phyloP scores from a whole-genome alignment of 176 grass and related monocot species.

The Lolium multiflorum region DNA sequence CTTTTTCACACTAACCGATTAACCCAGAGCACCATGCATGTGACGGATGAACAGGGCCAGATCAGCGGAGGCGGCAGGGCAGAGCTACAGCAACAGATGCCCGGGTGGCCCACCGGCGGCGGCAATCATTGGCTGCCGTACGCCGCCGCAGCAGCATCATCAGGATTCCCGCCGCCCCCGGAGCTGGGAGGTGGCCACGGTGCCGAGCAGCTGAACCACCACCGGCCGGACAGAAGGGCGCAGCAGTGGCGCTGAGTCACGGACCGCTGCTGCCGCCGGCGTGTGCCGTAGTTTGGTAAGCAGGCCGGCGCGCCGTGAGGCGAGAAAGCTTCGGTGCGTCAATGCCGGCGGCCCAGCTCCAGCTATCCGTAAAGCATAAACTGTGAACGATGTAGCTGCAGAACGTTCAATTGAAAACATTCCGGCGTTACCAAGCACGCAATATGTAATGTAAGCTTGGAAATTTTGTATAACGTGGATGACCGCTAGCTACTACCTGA shows the following conservation, averaged over 20 bases:
- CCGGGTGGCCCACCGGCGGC: conserved; percentile 28
- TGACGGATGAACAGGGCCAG: neutral
- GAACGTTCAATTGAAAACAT: no score
- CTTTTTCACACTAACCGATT: neutral
- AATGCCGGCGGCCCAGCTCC: neutral
- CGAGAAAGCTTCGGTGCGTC: neutral
- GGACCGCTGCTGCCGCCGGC: neutral
- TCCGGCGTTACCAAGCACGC: no score
- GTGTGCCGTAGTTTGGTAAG: neutral
- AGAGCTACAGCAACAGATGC: conserved; percentile 29
- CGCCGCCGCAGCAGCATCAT: conserved; percentile 70
- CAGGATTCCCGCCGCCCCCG: conserved; percentile 64
- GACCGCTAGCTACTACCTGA: no score
- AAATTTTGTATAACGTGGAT: no score
- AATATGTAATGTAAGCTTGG: no score
- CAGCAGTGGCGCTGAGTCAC: neutral
- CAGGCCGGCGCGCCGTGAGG: neutral
- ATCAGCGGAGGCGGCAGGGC: conserved; percentile 4
- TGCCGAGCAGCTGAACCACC: neutral
- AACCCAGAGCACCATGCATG: neutral
- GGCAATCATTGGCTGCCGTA: conserved; percentile 46
- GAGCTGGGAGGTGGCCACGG: neutral
- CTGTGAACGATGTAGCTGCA: neutral
- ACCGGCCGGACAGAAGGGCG: neutral
- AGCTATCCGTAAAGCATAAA: neutral